Conservation (phyloP, 2,329 filamentous ascomycete species). For the Knoxdaviesia capensis region DNA sequence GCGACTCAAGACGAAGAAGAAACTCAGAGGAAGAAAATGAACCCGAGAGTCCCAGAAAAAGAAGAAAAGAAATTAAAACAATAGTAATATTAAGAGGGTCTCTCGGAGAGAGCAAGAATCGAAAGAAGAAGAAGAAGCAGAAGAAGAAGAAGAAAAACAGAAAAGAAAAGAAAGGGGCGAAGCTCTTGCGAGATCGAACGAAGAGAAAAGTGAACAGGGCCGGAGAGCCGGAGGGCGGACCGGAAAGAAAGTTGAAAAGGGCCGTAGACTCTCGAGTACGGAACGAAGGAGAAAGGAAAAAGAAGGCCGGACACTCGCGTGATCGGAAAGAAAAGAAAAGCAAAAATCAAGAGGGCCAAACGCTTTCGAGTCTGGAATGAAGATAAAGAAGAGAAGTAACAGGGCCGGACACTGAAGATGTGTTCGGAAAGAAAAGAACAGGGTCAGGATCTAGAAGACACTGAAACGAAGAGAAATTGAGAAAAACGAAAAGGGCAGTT, state of each 20-base stretch:
- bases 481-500: neutral
- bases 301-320: too few relatives aligned
- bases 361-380: neutral
- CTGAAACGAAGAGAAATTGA: neutral
- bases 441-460: neutral
- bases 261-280: too few relatives aligned
- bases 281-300: too few relatives aligned
- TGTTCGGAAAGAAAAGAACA: neutral
- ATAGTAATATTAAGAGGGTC: neutral
- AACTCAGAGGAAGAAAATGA: neutral
- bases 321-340: neutral
- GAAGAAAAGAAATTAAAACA: neutral
- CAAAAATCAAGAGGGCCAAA: neutral
- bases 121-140: neutral
- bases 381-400: neutral
- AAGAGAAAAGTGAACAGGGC: too few relatives aligned
- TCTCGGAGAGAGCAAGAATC: too few relatives aligned
- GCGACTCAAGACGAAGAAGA: neutral
- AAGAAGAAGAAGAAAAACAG: neutral
- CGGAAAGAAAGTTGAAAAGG: too few relatives aligned
- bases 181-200: neutral
- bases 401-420: constrained; percentile 1
- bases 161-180: constrained; percentile 1
- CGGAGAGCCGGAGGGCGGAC: too few relatives aligned
- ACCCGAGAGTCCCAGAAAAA: neutral